Conservation (phyloP, 176 grass and related monocot genomes). For the Leersia perrieri region DNA sequence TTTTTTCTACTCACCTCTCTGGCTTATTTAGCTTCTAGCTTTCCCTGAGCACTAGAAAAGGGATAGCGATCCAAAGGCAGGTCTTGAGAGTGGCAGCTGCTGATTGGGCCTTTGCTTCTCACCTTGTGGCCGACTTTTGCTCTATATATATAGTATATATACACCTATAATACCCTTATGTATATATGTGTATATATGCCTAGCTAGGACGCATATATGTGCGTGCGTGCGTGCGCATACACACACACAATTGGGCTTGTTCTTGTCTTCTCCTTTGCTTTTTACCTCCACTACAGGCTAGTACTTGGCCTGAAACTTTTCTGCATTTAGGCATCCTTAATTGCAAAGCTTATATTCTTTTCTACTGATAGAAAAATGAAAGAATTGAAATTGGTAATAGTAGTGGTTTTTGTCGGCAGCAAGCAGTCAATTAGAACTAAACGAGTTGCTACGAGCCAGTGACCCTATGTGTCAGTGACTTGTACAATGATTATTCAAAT, state of each 20-base stretch:
- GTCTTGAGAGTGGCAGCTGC: constrained; percentile 48
- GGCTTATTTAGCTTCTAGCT: constrained; percentile 9
- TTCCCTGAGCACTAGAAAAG: constrained; percentile 46
- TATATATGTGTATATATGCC: too few species aligned
- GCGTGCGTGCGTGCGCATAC: constrained; percentile 38
- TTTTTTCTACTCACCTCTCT: background rate
- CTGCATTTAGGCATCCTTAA: background rate
- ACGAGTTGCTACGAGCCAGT: background rate
- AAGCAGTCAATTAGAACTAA: background rate
- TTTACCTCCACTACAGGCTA: constrained; percentile 38
- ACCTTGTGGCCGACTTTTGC: constrained; percentile 50
- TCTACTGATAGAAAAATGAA: background rate
- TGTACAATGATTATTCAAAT: background rate
- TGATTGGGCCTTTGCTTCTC: constrained; percentile 41
- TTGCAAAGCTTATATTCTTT: background rate
- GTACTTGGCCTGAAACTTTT: constrained; percentile 8
- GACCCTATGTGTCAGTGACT: background rate
- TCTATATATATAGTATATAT: constrained; percentile 34
- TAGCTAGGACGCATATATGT: constrained; percentile 28
- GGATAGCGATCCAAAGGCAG: constrained; percentile 30
- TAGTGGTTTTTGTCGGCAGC: background rate
- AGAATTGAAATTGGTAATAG: background rate
- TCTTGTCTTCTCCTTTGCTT: constrained; percentile 28
- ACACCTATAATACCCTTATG: background rate
- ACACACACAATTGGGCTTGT: constrained; percentile 35